phyloP scores from a whole-genome alignment of 2,329 filamentous ascomycete genomes.

The Reticulascus tulasneorum region DNA sequence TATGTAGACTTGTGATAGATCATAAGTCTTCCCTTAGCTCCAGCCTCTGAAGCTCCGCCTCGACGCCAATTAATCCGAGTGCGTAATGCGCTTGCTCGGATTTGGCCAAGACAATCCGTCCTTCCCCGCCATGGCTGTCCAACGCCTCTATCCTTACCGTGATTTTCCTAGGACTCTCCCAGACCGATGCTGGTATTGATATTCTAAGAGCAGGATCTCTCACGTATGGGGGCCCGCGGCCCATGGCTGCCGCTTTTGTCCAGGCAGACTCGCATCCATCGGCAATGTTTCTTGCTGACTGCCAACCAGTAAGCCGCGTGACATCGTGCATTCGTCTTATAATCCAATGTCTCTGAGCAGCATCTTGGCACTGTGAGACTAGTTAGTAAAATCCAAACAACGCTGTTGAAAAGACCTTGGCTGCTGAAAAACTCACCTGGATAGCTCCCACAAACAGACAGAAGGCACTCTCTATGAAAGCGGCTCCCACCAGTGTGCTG shows the following conservation, averaged over 20 bases:
- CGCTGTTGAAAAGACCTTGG: too few species aligned
- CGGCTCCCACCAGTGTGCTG: slow-evolving; percentile 73
- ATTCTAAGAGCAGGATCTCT: slow-evolving; percentile 36
- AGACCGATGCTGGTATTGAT: slow-evolving; percentile 36
- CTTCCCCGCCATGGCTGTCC: slow-evolving; percentile 32
- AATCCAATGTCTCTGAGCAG: slow-evolving; percentile 72
- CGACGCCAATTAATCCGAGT: slow-evolving; percentile 72
- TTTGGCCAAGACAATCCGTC: slow-evolving; percentile 54
- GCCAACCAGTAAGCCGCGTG: slow-evolving; percentile 79
- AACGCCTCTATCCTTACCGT: slow-evolving; percentile 48
- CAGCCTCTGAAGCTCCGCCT: slow-evolving; percentile 67
- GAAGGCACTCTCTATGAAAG: slow-evolving; percentile 77
- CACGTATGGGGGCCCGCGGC: slow-evolving; percentile 71
- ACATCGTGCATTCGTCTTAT: slow-evolving; percentile 72
- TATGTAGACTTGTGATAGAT: too few species aligned
- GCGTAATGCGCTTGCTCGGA: slow-evolving; percentile 68
- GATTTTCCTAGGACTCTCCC: slow-evolving; percentile 47
- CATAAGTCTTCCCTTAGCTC: slow-evolving; percentile 48
- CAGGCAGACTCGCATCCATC: slow-evolving; percentile 81
- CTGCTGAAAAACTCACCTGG: slow-evolving; percentile 43
- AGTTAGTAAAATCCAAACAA: slow-evolving; percentile 12
- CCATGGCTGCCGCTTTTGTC: slow-evolving; percentile 69
- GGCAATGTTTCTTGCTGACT: slow-evolving; percentile 76
- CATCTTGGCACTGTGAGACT: slow-evolving; percentile 59
- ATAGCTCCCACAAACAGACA: slow-evolving; percentile 84